Percentiles rank a stretch among this genome's conserved stretches.
phyloP scores from a whole-genome alignment of 768 basidiomycete species.

The Mycena rosella region DNA sequence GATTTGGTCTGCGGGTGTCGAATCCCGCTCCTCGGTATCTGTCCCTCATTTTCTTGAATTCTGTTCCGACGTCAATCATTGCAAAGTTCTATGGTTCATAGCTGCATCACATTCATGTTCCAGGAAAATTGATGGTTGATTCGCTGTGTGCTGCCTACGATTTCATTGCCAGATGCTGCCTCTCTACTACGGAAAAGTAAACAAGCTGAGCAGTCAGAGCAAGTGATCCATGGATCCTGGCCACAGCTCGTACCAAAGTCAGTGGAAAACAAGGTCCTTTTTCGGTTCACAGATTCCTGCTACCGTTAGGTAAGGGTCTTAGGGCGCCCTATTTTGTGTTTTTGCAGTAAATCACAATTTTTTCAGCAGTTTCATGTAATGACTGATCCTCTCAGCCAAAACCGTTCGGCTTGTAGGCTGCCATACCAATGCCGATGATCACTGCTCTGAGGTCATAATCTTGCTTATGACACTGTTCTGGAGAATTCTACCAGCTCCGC shows the following conservation, averaged over 20 bases:
- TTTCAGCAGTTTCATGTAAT: too few relatives aligned
- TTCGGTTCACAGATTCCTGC: slow-evolving; percentile 7
- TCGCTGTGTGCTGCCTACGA: not conserved
- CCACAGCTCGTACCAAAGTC: slow-evolving; percentile 23
- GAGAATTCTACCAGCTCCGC: too few relatives aligned
- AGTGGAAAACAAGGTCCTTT: slow-evolving; percentile 15
- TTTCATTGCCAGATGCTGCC: too few relatives aligned
- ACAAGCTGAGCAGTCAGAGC: not conserved
- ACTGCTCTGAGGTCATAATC: too few relatives aligned
- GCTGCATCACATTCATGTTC: slow-evolving; percentile 15
- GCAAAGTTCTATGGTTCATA: slow-evolving; percentile 6
- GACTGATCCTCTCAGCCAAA: too few relatives aligned
- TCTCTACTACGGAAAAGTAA: slow-evolving; percentile 2
- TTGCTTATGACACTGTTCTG: too few relatives aligned
- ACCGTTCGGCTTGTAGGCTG: too few relatives aligned
- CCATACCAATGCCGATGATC: too few relatives aligned
- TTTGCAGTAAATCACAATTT: too few relatives aligned
- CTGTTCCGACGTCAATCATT: slow-evolving; percentile 13
- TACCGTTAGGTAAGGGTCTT: too few relatives aligned
- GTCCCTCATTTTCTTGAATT: slow-evolving; percentile 3
- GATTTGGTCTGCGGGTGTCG: not conserved
- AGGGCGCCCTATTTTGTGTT: too few relatives aligned
- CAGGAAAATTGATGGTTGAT: not conserved
- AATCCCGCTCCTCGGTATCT: not conserved
- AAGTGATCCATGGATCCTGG: slow-evolving; percentile 1